Evolutionary conservation across 2,329 filamentous ascomycete genomes (phyloP).

Genomic region (Onygena corvina): DNA sequence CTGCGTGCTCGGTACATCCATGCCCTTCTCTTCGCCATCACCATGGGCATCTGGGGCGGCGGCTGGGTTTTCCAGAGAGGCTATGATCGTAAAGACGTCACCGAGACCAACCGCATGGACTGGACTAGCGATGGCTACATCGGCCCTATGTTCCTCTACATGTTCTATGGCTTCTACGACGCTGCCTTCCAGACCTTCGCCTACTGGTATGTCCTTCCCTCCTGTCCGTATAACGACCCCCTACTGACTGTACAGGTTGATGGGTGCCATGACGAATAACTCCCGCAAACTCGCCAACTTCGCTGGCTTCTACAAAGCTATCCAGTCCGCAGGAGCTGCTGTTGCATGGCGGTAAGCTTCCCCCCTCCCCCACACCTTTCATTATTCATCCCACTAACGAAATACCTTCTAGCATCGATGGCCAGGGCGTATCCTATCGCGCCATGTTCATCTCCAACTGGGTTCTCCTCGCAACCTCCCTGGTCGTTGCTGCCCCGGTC

Average conservation of each 20-base stretch:
- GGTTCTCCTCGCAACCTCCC: conserved; percentile 58
- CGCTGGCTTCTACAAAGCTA: conserved; percentile 78
- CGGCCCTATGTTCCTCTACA: conserved; percentile 76
- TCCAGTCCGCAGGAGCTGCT: conserved; percentile 73
- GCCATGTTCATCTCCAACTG: conserved; percentile 63
- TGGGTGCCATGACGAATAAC: conserved; percentile 88
- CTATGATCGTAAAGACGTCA: conserved; percentile 40
- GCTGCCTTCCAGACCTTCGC: conserved; percentile 80
- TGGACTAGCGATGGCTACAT: conserved; percentile 48
- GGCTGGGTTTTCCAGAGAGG: conserved; percentile 65
- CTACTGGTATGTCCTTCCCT: conserved; percentile 56
- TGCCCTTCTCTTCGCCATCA: conserved; percentile 51
- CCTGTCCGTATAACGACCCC: neutral
- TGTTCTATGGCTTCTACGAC: conserved; percentile 83
- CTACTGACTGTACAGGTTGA: conserved; percentile 48
- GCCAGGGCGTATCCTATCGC: conserved; percentile 50
- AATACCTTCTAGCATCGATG: conserved; percentile 58
- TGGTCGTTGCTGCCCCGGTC: conserved; percentile 66
- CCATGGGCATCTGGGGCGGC: conserved; percentile 70
- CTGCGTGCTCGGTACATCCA: conserved; percentile 56
- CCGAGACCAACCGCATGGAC: conserved; percentile 17
- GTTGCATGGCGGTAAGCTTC: conserved; percentile 35
- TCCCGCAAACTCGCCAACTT: conserved; percentile 84
- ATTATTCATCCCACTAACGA: conserved; percentile 11
- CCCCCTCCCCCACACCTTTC: neutral